Evolutionary conservation across 1,284 basidiomycete species (phyloP), one percentile per base, ranked within the genome.

Genomic region (Dichomitus squalens): DNA sequence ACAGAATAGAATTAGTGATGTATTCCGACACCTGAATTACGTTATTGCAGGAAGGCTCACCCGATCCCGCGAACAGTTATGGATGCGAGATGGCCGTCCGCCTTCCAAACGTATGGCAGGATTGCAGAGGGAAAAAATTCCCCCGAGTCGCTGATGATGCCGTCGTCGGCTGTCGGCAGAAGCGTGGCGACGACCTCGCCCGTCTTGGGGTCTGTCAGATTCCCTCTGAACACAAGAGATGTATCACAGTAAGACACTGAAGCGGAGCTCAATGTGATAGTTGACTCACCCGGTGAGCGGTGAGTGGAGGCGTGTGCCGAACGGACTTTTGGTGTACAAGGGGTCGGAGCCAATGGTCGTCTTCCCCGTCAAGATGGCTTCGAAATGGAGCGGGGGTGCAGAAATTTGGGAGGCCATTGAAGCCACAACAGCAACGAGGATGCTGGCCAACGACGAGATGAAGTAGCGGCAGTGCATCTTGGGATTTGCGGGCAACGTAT

Each of bases 21-120:
- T 5, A 31, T 5, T 31, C 29, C 5, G 29, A 31, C 29, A 6
- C 29, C 29, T 11, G 11, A 31, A 31, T 31, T 31, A 11, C 29
- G 29, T 31, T 31, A 11, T 11, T 31, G 7, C 23, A 47, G n/a
- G n/a, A n/a, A n/a, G n/a, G n/a, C 52, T 7, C 23, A 53, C 52
- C 52, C 35, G 12, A 53, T 25, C 7, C 52, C 52, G 8, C 11
- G 8, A 3, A 14, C 41, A 25, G 14, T 20, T 25, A 53, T 18
- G 6, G 44, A 43, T 3, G 52, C 52, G 34, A 39, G 38, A 12
- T 48, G 44, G 11, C 29, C 35, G 31, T 53, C 52, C 2, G n/a
- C 52, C 25, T 23, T 36, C 52, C 52, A 53, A 23, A 38, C 25
- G 23, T 47, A 16, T 9, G 52, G 35, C 35, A 53, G 9, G n/a